phyloP scores from a whole-genome alignment of 2,329 filamentous ascomycete species.

The Mycosphaerella arachidis region DNA sequence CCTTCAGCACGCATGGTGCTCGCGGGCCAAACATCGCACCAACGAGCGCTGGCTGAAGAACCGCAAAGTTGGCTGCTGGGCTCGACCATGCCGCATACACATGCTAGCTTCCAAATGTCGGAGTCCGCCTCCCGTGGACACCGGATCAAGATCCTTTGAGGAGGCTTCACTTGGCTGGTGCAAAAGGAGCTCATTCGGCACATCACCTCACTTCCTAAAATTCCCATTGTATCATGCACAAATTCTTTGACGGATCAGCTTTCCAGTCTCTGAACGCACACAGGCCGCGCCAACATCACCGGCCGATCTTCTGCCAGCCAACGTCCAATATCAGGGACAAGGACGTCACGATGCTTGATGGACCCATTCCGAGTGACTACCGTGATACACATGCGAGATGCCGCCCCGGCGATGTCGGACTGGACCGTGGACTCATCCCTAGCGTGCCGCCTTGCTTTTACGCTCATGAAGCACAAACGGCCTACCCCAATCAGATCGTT shows the following conservation, averaged over 20 bases:
- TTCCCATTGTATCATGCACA: background rate
- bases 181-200: background rate
- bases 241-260: background rate
- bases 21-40: background rate
- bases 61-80: background rate
- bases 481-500: background rate
- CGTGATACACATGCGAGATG: background rate
- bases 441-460: background rate
- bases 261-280: no score
- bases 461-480: background rate
- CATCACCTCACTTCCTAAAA: background rate
- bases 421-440: background rate
- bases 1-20: background rate
- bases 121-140: background rate
- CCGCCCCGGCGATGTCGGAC: background rate
- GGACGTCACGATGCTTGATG: background rate
- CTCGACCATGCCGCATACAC: no score
- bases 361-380: background rate
- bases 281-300: no score
- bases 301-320: no score
- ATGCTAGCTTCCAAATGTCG: background rate
- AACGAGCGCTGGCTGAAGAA: background rate
- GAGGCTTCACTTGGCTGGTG: background rate
- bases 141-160: background rate
- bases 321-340: background rate